Evolutionary conservation across 2,329 filamentous ascomycete species (phyloP), one percentile per base, ranked within the genome.

Genomic region (Phialophora chinensis): DNA sequence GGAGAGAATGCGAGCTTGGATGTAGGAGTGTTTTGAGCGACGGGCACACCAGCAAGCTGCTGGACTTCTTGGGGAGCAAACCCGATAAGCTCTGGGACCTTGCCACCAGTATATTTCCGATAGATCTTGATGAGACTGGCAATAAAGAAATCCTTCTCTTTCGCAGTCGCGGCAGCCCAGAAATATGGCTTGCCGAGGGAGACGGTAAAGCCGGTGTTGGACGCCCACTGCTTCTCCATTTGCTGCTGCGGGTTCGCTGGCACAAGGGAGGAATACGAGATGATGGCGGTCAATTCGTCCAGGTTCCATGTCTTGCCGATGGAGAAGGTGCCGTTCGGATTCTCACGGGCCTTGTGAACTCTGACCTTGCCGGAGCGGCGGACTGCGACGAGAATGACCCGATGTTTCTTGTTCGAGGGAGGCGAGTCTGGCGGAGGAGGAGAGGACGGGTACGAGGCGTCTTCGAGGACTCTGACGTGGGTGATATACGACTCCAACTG

Each of bases 121-220:
- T 91, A 99, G 71, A 99, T 97, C 79, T 98, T 99, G 75, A 98
- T 88, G 72, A 98, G 81, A 78, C 93, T 97, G 38, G 91, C 93
- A 74, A 99, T 95, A 79, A 99, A 99, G 80, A 98, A 98, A 76
- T 97, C 94, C 83, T 97, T 98, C 80, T 99, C 95, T 81, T 97
- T 97, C 61, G 91, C 86, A 0, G 92, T 95, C 71, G 92, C 89
- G 38, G 95, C 93, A 78, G 96, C 88, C 95, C 95, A 99, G 78
- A 95, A 99, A 79, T 99, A 99, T 0, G 93, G 91, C 78, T 99
- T 99, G 29, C 91, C 90, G 31, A 99, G 86, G 1, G 90, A 95
- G 59, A 98, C 92, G 29, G 90, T 83, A 75, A 99, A 98, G 17
- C 95, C 95, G 53, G 88, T 87, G 65, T 90, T 89, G 60, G 90